phyloP scores from a whole-genome alignment of 106 monocot species.

The Chionographis japonica region DNA sequence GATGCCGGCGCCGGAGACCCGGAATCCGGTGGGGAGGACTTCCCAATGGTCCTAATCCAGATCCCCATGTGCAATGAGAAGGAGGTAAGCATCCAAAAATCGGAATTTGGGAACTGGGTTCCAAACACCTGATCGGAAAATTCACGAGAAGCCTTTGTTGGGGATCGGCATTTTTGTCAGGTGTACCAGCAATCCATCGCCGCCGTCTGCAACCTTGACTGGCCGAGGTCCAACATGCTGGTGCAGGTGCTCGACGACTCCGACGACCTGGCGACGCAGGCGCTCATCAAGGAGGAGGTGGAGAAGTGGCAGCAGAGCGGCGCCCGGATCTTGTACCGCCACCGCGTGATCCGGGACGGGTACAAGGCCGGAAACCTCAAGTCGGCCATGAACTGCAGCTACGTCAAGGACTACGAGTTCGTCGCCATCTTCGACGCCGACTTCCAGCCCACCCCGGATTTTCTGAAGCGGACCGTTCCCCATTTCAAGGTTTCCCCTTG shows the following conservation, averaged over 20 bases:
- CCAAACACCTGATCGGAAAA: neutral
- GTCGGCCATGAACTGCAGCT: conserved; percentile 71
- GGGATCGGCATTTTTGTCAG: conserved; percentile 18
- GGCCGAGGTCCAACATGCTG: conserved; percentile 59
- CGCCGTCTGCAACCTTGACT: conserved; percentile 68
- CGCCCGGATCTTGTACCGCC: conserved; percentile 54
- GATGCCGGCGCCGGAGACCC: conserved; percentile 16
- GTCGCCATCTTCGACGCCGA: conserved; percentile 87
- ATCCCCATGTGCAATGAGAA: conserved; percentile 88
- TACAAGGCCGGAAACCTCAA: conserved; percentile 93
- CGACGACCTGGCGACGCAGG: conserved; percentile 49
- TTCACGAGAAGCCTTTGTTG: too few relatives aligned
- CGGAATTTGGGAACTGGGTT: neutral
- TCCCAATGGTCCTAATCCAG: conserved; percentile 76
- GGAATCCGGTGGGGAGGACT: conserved; percentile 32
- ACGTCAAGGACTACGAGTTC: conserved; percentile 81
- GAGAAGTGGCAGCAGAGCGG: conserved; percentile 69
- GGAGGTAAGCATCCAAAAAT: conserved; percentile 39
- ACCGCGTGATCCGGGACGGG: conserved; percentile 50
- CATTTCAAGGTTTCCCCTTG: conserved; percentile 57
- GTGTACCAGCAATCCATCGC: conserved; percentile 90
- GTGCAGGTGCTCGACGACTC: conserved; percentile 84
- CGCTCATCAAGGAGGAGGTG: conserved; percentile 67
- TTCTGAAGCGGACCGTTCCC: conserved; percentile 62
- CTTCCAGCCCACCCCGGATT: conserved; percentile 70